A percentile compares a stretch with the other conserved stretches of the same genome.
These are phyloP conservation scores for Nicotiana rustica DNA, from an alignment of 305 asterid genomes.

Conservation along the genomic window DNA sequence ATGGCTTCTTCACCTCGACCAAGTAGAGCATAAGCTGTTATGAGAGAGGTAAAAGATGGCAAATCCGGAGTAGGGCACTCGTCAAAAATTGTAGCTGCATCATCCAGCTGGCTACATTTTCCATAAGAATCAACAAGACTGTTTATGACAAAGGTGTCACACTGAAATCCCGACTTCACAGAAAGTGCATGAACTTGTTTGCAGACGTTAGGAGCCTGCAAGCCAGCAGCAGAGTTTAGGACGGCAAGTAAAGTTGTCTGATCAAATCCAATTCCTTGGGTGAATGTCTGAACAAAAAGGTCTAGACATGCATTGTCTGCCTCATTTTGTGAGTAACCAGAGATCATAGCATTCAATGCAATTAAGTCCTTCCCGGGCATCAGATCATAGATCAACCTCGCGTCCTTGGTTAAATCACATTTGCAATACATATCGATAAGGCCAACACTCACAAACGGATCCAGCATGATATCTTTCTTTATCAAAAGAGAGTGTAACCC, in stretches of 20 bases:
- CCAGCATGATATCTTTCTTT: conserved; percentile 56
- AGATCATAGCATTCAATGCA: conserved; percentile 75
- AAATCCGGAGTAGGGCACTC: conserved; percentile 71
- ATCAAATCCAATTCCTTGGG: conserved; percentile 55
- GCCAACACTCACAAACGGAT: conserved; percentile 74
- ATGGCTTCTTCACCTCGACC: conserved; percentile 90
- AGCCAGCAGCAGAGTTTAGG: conserved; percentile 69
- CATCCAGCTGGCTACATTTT: conserved; percentile 59
- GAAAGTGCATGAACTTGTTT: conserved; percentile 70
- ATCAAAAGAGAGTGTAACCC: conserved; percentile 71
- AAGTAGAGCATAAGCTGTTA: conserved; percentile 73
- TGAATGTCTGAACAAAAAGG: conserved; percentile 63
- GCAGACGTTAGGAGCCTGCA: conserved; percentile 54
- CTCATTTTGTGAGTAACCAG: conserved; percentile 71
- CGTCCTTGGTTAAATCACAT: conserved; percentile 61
- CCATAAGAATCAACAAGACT: conserved; percentile 84
- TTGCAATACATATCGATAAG: conserved; percentile 89
- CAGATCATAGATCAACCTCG: conserved; percentile 55
- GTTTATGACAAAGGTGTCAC: conserved; percentile 66
- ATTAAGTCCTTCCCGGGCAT: conserved; percentile 69
- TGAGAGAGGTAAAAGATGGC: conserved; percentile 79
- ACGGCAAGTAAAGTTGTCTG: conserved; percentile 72
- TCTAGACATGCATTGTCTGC: conserved; percentile 62
- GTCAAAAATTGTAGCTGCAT: conserved; percentile 71
- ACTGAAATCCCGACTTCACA: conserved; percentile 67